Conservation (phyloP, 805 yeast species). For the Naumovozyma baii region DNA sequence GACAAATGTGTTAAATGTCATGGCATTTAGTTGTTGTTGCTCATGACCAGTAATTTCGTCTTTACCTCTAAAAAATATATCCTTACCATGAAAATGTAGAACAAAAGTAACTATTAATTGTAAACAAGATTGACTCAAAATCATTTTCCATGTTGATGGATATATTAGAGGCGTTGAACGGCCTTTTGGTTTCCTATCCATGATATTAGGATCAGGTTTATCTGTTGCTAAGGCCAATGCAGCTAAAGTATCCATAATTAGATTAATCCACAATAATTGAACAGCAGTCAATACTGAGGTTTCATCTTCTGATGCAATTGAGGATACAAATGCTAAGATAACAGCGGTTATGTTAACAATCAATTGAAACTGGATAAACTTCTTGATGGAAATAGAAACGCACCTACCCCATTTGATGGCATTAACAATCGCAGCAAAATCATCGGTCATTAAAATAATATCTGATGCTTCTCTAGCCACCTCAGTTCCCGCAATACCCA, state of each 20-base stretch:
- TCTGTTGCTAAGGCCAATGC: slow-evolving; percentile 97
- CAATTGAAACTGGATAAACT: slow-evolving; percentile 91
- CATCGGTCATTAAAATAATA: slow-evolving; percentile 86
- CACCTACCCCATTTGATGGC: slow-evolving; percentile 99
- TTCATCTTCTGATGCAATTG: slow-evolving; percentile 74
- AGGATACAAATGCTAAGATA: slow-evolving; percentile 81
- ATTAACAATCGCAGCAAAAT: slow-evolving; percentile 86
- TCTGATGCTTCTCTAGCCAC: slow-evolving; percentile 97
- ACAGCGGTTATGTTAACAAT: slow-evolving; percentile 98
- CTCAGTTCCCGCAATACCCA: slow-evolving; percentile 98
- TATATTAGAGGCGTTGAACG: slow-evolving; percentile 71
- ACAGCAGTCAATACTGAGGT: slow-evolving; percentile 91
- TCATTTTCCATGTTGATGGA: slow-evolving; percentile 97
- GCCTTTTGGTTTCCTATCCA: slow-evolving; percentile 78
- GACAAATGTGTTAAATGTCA: slow-evolving; percentile 92
- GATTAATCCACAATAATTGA: slow-evolving; percentile 92
- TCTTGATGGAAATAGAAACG: slow-evolving; percentile 86
- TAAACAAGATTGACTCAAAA: slow-evolving; percentile 69
- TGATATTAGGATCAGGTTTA: slow-evolving; percentile 76
- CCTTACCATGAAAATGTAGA: slow-evolving; percentile 68
- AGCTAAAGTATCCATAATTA: slow-evolving; percentile 97
- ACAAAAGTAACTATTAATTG: slow-evolving; percentile 75
- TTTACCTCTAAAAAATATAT: slow-evolving; percentile 40
- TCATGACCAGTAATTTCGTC: slow-evolving; percentile 33
- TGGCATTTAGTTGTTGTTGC: slow-evolving; percentile 55